These are phyloP conservation scores for Penicillium coprophilum DNA, from an alignment of 495 filamentous ascomycete species.

Conservation along the genomic window DNA sequence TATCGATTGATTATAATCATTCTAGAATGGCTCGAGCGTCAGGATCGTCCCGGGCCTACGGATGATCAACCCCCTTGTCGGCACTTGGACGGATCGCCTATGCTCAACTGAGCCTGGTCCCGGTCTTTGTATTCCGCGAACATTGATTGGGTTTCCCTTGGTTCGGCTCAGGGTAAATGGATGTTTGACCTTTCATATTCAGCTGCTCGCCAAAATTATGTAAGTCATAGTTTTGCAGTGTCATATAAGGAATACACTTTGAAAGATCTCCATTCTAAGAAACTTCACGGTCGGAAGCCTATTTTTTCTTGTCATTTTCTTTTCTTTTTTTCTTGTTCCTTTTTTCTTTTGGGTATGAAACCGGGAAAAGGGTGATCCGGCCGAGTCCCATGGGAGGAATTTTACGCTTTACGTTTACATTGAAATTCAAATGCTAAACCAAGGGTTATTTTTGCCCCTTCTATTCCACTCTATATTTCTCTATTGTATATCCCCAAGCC, in stretches of 20 bases:
- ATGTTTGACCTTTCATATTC: neutral
- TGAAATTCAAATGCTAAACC: neutral
- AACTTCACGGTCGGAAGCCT: neutral
- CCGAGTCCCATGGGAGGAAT: neutral
- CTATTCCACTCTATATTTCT: neutral
- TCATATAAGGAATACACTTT: neutral
- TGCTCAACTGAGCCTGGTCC: slow-evolving; percentile 3
- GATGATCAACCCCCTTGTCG: slow-evolving; percentile 22
- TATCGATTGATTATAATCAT: neutral
- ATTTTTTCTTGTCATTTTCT: neutral
- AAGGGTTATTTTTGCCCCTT: neutral
- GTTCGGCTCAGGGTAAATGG: slow-evolving; percentile 18
- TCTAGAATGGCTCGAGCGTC: slow-evolving; percentile 19
- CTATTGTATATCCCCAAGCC: neutral
- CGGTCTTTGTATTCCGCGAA: slow-evolving; percentile 21
- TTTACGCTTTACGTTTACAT: slow-evolving; percentile 1
- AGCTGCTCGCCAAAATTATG: neutral
- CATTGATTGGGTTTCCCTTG: slow-evolving; percentile 25
- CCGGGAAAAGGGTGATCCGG: slow-evolving; percentile 10
- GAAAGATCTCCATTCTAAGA: neutral
- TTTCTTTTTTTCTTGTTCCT: neutral
- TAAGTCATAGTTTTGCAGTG: neutral
- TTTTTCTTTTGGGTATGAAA: slow-evolving; percentile 9
- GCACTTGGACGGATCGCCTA: slow-evolving; percentile 30
- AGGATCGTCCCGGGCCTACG: slow-evolving; percentile 21